Percentiles rank a stretch among this genome's conserved stretches.
Evolutionary conservation across 768 basidiomycete species (phyloP).

Genomic region (Amanita fuliginea): DNA sequence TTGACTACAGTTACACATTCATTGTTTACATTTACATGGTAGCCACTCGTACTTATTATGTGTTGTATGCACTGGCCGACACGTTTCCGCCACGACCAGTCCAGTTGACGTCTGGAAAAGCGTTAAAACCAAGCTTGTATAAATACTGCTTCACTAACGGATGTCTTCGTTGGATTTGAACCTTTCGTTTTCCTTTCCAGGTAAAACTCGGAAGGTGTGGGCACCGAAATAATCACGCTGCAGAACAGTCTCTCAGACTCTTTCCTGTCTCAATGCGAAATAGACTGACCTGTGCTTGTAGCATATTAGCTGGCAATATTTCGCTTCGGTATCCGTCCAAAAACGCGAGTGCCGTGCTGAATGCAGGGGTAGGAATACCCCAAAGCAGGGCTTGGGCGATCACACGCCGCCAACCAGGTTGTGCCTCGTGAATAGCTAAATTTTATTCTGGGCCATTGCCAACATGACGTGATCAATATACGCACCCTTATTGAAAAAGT

Average conservation of each 20-base stretch:
- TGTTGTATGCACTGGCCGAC: conserved; percentile 77
- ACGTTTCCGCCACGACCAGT: conserved; percentile 96
- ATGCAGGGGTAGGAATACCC: conserved; percentile 97
- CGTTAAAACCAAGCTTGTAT: not conserved
- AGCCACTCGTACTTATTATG: conserved; percentile 19
- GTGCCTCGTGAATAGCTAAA: conserved; percentile 81
- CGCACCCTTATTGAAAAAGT: conserved; percentile 92
- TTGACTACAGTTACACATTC: not conserved
- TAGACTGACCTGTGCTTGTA: conserved; percentile 75
- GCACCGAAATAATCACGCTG: conserved; percentile 98
- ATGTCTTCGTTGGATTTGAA: conserved; percentile 80
- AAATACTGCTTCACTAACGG: conserved; percentile 44
- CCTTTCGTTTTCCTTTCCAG: conserved; percentile 81
- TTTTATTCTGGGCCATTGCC: conserved; percentile 5
- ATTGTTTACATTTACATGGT: not conserved
- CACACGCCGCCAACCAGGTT: conserved; percentile 97
- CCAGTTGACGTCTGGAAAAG: conserved; percentile 83
- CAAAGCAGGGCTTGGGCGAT: conserved; percentile 93
- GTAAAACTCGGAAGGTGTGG: conserved; percentile 92
- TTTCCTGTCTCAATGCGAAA: not conserved
- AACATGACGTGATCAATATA: not conserved
- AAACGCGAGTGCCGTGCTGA: conserved; percentile 96
- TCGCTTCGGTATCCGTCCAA: conserved; percentile 99
- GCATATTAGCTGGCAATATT: conserved; percentile 83
- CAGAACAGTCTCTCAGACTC: conserved; percentile 1